These are phyloP conservation scores for Pulveroboletus ravenelii DNA, from an alignment of 768 basidiomycete species.

Conservation along the genomic window DNA sequence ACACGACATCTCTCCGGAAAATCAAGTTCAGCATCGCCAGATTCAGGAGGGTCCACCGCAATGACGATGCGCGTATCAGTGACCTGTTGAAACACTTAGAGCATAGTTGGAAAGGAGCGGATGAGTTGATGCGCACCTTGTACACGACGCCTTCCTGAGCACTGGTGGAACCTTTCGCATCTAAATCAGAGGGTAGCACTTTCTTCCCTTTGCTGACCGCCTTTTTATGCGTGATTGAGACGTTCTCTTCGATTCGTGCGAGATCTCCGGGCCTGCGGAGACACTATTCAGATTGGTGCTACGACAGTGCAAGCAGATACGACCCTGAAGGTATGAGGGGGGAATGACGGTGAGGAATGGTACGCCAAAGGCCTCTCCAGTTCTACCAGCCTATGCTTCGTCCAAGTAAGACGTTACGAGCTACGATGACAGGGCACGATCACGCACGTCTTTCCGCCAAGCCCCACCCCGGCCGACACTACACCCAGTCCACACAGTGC, in stretches of 20 bases:
- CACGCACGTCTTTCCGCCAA: conserved; percentile 86
- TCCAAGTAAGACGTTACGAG: conserved; percentile 20
- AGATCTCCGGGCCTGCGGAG: conserved; percentile 75
- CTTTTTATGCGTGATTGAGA: conserved; percentile 40
- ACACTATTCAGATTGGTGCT: conserved; percentile 7
- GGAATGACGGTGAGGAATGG: conserved; percentile 64
- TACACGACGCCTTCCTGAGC: conserved; percentile 81
- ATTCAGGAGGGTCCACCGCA: conserved; percentile 64
- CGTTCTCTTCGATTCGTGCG: conserved; percentile 76
- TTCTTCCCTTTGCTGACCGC: conserved; percentile 46
- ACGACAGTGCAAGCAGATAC: conserved; percentile 7
- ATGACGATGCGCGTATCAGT: conserved; percentile 79
- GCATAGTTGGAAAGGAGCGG: neutral
- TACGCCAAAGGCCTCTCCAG: conserved; percentile 80
- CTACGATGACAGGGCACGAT: neutral
- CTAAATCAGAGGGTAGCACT: conserved; percentile 27
- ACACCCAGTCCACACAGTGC: conserved; percentile 72
- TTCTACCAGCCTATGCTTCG: conserved; percentile 70
- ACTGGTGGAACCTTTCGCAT: conserved; percentile 32
- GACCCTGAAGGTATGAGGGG: conserved; percentile 82
- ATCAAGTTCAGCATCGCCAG: conserved; percentile 60
- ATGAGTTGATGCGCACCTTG: conserved; percentile 43
- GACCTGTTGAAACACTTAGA: conserved; percentile 42
- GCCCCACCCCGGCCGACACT: conserved; percentile 68
- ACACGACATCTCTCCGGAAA: conserved; percentile 81